These are phyloP conservation scores for Teratosphaeriaceae sp. DNA, from an alignment of 2,329 filamentous ascomycete genomes.

Conservation along the genomic window DNA sequence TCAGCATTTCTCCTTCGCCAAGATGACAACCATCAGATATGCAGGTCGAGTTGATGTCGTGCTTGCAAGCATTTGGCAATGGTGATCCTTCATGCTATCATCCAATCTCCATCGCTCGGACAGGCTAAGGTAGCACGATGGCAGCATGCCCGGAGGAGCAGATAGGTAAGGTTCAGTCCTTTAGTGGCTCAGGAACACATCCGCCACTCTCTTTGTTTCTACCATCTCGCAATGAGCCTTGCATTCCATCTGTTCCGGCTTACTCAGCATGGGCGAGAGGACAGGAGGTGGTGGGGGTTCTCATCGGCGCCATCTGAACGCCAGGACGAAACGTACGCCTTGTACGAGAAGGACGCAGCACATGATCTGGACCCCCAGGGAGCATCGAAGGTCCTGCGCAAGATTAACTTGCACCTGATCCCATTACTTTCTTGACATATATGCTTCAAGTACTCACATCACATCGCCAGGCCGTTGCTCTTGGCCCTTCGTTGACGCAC, in stretches of 20 bases:
- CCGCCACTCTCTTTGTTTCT: too few species aligned
- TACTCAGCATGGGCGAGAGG: too few species aligned
- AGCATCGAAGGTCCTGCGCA: slow-evolving; percentile 21
- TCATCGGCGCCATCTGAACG: background rate
- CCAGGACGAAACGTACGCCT: slow-evolving; percentile 5
- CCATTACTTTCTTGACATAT: slow-evolving; percentile 26
- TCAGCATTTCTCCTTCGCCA: too few species aligned
- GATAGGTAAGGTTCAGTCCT: too few species aligned
- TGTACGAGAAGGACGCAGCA: slow-evolving; percentile 3
- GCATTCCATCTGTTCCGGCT: too few species aligned
- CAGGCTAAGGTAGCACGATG: background rate
- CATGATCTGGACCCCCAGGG: slow-evolving; percentile 11
- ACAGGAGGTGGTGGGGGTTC: background rate
- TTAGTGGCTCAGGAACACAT: too few species aligned
- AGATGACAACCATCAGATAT: background rate
- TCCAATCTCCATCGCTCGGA: too few species aligned
- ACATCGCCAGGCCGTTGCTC: too few species aligned
- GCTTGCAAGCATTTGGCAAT: background rate
- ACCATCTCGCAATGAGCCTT: too few species aligned
- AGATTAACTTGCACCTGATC: slow-evolving; percentile 25
- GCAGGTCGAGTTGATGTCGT: background rate
- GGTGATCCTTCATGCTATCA: too few species aligned
- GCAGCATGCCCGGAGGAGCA: too few species aligned
- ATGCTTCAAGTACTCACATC: slow-evolving; percentile 14
- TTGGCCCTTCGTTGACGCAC: background rate